Evolutionary conservation across 2,329 filamentous ascomycete species (phyloP), one percentile per base, ranked within the genome.

Genomic region (Byssoonygena ceratinophila): DNA sequence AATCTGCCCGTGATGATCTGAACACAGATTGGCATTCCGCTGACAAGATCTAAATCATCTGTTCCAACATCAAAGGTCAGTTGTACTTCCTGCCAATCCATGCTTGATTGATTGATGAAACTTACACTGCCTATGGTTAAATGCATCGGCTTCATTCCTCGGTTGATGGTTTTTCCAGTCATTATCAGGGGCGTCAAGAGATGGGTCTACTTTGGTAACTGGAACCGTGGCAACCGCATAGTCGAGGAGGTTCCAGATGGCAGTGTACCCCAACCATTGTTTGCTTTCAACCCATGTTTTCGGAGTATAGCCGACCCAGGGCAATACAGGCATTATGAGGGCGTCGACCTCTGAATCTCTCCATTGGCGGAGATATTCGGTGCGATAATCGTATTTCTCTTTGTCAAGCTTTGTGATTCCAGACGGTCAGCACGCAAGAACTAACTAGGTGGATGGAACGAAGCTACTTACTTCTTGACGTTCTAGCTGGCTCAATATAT

Each of bases 201-300:
- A 59, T 1, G 68, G 68, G 51, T 76, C 69, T 1, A 74, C 71
- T 43, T 67, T 61, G 1, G 68, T 69, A 0, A 77, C 78, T 0
- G 83, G 83, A 60, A 86, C 83, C 0, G 80, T 73, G 1, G 77
- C 64, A 7, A 73, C 76, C 0, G 82, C 79, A 62, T 84, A 84
- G 62, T 86, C 82, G 1, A 86, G 73, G 36, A 85, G 59, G 61
- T 86, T 87, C 80, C 81, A 86, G 55, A 81, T 76, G 0, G 75
- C 69, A 0, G 81, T 83, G 58, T 86, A 87, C 2, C 80, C 80
- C 27, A 63, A 60, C 52, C 65, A 70, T 43, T 60, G 64, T 57
- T 59, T 66, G 51, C 59, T 65, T 56, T 64, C 62, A 2, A 63
- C 67, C 67, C 60, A 64, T 9, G 61, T 61, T 55, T 59, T 65